Evolutionary conservation across 768 basidiomycete species (phyloP).

Genomic region (Boletus reticuloceps): DNA sequence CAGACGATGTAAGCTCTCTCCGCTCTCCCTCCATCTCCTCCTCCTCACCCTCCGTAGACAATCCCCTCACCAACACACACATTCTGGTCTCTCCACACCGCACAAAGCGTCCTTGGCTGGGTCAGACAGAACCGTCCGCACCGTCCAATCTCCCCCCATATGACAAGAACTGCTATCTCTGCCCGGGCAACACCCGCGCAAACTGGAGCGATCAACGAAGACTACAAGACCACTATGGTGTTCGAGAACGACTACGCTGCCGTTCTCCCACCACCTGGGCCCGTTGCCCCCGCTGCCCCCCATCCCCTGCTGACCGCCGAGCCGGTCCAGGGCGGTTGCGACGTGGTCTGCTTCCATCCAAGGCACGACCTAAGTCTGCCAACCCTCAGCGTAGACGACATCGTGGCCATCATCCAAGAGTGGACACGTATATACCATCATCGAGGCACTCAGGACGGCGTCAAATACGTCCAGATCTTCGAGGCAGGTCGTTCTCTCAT

Average conservation of each 20-base stretch:
- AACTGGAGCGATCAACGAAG: constrained; percentile 67
- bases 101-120: constrained; percentile 87
- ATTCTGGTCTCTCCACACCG: constrained; percentile 89
- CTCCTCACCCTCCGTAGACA: constrained; percentile 47
- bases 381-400: constrained; percentile 53
- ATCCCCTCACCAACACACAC: constrained; percentile 74
- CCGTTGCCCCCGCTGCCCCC: constrained; percentile 45
- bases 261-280: constrained; percentile 61
- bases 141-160: constrained; percentile 52
- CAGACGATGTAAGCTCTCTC: constrained; percentile 54
- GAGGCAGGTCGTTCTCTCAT: constrained; percentile 49
- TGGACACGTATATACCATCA: constrained; percentile 68
- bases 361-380: constrained; percentile 85
- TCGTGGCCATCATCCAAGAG: constrained; percentile 62
- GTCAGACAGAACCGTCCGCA: constrained; percentile 73
- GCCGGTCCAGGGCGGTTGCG: constrained; percentile 80
- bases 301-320: constrained; percentile 64
- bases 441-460: constrained; percentile 62
- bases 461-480: constrained; percentile 85
- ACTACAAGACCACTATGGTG: constrained; percentile 62
- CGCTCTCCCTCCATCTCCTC: background rate
- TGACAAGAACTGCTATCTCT: constrained; percentile 80
- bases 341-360: constrained; percentile 85
- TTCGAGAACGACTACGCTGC: constrained; percentile 88
- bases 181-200: constrained; percentile 78